Percentiles rank a stretch among this genome's conserved stretches.
Evolutionary conservation across 176 grass and related monocot species (phyloP).

Genomic region (Chloris gayana): DNA sequence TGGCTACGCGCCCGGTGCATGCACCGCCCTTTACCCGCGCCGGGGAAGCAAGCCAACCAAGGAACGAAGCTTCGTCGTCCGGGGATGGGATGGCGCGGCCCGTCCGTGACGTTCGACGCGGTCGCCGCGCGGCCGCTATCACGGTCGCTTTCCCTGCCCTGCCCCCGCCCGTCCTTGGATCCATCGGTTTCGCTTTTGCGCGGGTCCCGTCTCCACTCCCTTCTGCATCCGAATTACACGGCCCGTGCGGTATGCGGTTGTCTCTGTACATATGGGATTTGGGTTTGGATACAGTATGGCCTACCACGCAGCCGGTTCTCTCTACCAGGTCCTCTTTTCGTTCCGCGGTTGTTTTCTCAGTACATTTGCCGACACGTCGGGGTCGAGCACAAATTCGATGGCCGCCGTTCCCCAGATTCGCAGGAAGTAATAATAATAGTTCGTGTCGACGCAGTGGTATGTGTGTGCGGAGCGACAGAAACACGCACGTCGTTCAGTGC

Average conservation of each 20-base stretch:
- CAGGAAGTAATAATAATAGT: too few relatives aligned
- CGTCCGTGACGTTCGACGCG: neutral
- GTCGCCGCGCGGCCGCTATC: slow-evolving; percentile 31
- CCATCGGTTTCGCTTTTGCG: neutral
- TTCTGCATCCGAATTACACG: neutral
- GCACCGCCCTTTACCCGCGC: neutral
- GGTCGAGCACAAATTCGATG: neutral
- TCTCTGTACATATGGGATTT: too few relatives aligned
- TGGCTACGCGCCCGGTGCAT: slow-evolving; percentile 2
- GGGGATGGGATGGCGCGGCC: too few relatives aligned
- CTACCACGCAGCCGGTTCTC: too few relatives aligned
- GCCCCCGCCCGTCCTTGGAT: neutral
- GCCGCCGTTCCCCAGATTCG: too few relatives aligned
- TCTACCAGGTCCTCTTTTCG: neutral
- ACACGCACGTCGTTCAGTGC: too few relatives aligned
- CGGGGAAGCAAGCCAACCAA: too few relatives aligned
- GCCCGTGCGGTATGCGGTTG: too few relatives aligned
- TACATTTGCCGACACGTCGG: neutral
- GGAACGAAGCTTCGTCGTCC: slow-evolving; percentile 15
- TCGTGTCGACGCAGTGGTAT: too few relatives aligned
- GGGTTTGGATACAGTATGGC: too few relatives aligned
- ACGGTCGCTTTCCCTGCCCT: neutral
- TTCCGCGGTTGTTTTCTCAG: neutral
- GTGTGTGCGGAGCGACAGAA: too few relatives aligned
- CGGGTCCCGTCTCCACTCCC: neutral